Base-by-base conservation (phyloP, 164 flowering plant species). In the Aristolochia californica region DNA sequence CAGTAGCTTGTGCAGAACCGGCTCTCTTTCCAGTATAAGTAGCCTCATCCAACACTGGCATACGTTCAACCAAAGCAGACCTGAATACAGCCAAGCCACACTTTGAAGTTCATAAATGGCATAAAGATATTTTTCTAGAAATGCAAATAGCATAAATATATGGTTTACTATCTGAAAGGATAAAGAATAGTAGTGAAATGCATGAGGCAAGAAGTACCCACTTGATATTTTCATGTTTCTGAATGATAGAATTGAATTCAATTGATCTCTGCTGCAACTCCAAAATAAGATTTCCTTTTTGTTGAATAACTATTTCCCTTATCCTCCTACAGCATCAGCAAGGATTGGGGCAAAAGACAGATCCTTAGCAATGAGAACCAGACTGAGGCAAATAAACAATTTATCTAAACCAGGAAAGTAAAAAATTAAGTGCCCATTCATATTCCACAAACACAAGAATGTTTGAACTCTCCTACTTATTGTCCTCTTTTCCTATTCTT, bases 21-120 rank as follows among this genome's bases (percentile, higher is more conserved):
- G 88, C 77, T 64, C 76, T 87, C 68, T 78, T 85, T 67, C 83
- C 86, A 68, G 75, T 78, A 62, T 80, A 84, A 56, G 89, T 77
- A 66, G 97, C 80, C 74, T 94, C 99, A 73, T 94, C 99, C 56
- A 90, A 77, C 66, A 86, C 95, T n/a, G 97, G 97, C 97, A 94
- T 94, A 64, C 93, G 78, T 73, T 94, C 99, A 59, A 90, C 78
- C 74, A 94, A 75, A 5, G 80, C 64, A 68, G 91, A 71, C 73
- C 99, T 94, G 79, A 62, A 75, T 1, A 58, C 43, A 61, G 25
- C 53, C 64, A 52, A 53, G 28, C 3, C 9, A 54, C 5, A 0
- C 13, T 8, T 28, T 4, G 27, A 20, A 54, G 43, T 15, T 25
- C 8, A 24, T 27, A 30, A 16, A 28, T 25, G 13, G 22, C 17